Evolutionary conservation across 176 grass and related monocot genomes (phyloP).

Genomic region (Cenchrus americanus): DNA sequence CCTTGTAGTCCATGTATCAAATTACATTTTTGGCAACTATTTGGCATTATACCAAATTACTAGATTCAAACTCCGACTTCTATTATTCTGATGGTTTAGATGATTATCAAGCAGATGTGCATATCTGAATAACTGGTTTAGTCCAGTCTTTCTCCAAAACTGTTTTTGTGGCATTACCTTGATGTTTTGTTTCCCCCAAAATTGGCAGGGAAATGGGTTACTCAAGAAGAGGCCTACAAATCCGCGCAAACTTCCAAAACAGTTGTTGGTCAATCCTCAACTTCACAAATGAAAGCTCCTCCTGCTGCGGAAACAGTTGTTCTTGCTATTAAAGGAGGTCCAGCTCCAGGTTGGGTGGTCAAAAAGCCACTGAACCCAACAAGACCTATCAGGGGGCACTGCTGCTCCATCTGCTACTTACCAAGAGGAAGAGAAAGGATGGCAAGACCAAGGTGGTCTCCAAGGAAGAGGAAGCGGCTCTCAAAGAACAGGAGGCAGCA

Average conservation of each 20-base stretch:
- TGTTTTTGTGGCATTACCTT: neutral
- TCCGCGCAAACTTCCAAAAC: conserved; percentile 46
- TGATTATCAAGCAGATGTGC: conserved; percentile 37
- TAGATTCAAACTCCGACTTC: conserved; percentile 80
- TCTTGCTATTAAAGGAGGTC: conserved; percentile 53
- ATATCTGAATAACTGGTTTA: neutral
- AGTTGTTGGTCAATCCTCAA: conserved; percentile 46
- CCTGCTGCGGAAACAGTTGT: neutral
- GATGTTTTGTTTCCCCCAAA: conserved; percentile 34
- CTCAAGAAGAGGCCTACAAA: conserved; percentile 78
- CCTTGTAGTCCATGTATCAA: no score
- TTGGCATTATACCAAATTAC: neutral
- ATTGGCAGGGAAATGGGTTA: conserved; percentile 71
- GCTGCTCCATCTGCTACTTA: no score
- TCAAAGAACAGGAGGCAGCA: no score
- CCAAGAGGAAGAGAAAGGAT: no score
- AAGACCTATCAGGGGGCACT: no score
- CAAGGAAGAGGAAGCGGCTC: no score
- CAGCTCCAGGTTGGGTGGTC: conserved; percentile 66
- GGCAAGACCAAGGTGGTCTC: no score
- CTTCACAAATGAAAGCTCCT: conserved; percentile 45
- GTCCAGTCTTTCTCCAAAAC: neutral
- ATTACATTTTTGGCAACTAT: no score
- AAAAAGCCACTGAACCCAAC: no score
- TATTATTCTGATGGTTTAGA: conserved; percentile 81